phyloP scores from a whole-genome alignment of 208 protist genomes.

The Naegleria gruberi region DNA sequence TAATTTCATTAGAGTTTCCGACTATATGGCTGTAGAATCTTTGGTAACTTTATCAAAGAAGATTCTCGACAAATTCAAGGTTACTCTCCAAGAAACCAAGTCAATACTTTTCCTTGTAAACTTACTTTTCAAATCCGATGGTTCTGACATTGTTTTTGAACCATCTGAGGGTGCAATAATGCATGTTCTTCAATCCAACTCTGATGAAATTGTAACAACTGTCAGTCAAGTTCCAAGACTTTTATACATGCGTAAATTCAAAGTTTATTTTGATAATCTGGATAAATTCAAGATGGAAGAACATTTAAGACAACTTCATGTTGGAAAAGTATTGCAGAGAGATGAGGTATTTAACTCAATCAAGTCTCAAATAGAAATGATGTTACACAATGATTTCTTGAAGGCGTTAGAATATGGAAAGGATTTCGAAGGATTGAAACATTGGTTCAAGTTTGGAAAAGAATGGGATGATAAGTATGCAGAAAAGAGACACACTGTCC shows the following conservation, averaged over 20 bases:
- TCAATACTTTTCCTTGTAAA: conserved; percentile 10
- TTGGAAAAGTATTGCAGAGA: background rate
- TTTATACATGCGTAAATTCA: conserved; percentile 20
- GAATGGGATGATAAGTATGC: conserved; percentile 15
- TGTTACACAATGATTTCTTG: conserved; percentile 12
- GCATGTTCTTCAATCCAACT: background rate
- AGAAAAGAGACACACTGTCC: background rate
- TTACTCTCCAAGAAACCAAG: conserved; percentile 2
- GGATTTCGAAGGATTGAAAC: background rate
- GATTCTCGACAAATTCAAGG: conserved; percentile 10
- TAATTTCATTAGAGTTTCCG: conserved; percentile 70
- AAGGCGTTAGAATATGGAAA: background rate
- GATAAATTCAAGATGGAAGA: conserved; percentile 3
- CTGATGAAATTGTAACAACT: conserved; percentile 3
- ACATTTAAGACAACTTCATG: conserved; percentile 15
- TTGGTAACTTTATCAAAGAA: background rate
- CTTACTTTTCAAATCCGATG: background rate
- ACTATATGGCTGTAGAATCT: conserved; percentile 64
- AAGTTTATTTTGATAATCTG: conserved; percentile 11
- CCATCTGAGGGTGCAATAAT: background rate
- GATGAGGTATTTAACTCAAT: background rate
- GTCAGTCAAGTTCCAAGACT: conserved; percentile 16
- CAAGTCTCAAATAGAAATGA: conserved; percentile 7
- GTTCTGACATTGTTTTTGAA: background rate
- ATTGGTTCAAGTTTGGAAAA: conserved; percentile 11